These are phyloP conservation scores for Ceratobasidium sp. DNA, from an alignment of 1,284 basidiomycete species.

Conservation along the genomic window DNA sequence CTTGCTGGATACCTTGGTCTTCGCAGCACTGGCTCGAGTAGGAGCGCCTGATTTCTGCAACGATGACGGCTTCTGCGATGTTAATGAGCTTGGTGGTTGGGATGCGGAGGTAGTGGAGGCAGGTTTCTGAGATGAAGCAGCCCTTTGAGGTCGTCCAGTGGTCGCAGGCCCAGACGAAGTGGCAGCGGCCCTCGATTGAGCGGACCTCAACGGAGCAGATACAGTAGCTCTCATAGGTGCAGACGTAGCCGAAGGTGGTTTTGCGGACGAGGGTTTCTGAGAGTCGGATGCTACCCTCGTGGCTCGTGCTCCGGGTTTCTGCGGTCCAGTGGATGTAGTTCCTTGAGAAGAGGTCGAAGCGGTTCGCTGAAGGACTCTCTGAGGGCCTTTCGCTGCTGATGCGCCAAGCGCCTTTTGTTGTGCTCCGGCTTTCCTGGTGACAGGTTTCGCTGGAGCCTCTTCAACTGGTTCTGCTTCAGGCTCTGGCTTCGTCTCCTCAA, in stretches of 20 bases:
- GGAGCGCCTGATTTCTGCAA: background rate
- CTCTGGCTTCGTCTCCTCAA: background rate
- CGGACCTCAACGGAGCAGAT: background rate
- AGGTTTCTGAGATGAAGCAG: constrained; percentile 1
- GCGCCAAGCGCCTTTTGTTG: constrained; percentile 13
- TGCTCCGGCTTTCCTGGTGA: background rate
- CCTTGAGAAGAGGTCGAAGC: constrained; percentile 3
- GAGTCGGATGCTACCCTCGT: background rate
- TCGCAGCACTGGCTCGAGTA: background rate
- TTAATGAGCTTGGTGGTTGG: constrained; percentile 11
- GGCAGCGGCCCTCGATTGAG: background rate
- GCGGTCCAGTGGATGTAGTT: background rate
- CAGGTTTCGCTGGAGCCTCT: background rate
- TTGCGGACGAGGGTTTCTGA: constrained; percentile 1
- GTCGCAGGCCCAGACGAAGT: background rate
- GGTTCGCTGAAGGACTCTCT: background rate
- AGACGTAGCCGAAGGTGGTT: background rate
- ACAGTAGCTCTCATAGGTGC: background rate
- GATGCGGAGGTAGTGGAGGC: background rate
- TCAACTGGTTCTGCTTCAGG: background rate
- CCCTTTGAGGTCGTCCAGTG: constrained; percentile 6
- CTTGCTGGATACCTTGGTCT: background rate
- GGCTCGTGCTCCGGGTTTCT: background rate
- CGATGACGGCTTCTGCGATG: background rate
- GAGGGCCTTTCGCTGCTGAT: background rate